A percentile compares a stretch with the other conserved stretches of the same genome.
Conservation (phyloP, 2,329 filamentous ascomycete species). For the Aspergillus sp. region DNA sequence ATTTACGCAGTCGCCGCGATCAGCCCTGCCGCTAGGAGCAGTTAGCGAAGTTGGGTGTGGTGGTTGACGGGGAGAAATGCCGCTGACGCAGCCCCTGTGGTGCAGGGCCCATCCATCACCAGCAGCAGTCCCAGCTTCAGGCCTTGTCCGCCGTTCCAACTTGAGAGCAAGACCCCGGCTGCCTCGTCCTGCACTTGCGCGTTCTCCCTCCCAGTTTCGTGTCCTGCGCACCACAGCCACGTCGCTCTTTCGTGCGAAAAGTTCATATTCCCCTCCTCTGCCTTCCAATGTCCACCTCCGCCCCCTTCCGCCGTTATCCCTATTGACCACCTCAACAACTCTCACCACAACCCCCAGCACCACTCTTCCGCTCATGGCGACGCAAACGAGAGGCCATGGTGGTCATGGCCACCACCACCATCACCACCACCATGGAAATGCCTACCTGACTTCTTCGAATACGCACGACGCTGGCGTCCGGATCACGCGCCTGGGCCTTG, state of each 20-base stretch:
- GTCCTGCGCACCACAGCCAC: constrained; percentile 23
- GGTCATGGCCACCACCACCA: constrained; percentile 60
- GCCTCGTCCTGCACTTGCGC: constrained; percentile 16
- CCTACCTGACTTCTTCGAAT: constrained; percentile 76
- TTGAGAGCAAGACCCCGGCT: constrained; percentile 14
- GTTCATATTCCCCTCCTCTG: constrained; percentile 7
- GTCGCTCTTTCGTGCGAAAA: constrained; percentile 15
- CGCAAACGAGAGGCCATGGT: constrained; percentile 49
- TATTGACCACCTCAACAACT: constrained; percentile 15
- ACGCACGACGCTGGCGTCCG: constrained; percentile 91
- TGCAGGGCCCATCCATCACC: constrained; percentile 35
- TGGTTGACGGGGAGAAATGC: constrained; percentile 9
- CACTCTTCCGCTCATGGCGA: constrained; percentile 29
- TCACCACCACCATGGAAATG: constrained; percentile 79
- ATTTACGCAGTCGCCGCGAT: neutral
- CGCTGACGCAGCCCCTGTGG: constrained; percentile 41
- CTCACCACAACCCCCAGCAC: constrained; percentile 30
- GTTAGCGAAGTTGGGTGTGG: neutral
- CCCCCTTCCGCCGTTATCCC: constrained; percentile 14
- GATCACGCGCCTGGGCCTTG: constrained; percentile 85
- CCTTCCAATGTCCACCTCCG: constrained; percentile 16
- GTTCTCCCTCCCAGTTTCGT: constrained; percentile 21
- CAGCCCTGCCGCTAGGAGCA: neutral
- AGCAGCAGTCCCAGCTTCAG: constrained; percentile 57
- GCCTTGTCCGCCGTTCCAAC: constrained; percentile 18